Percentiles rank a stretch among this genome's conserved stretches.
phyloP scores from a whole-genome alignment of 352 stramenopile genomes.

The Phytophthora uliginosa region DNA sequence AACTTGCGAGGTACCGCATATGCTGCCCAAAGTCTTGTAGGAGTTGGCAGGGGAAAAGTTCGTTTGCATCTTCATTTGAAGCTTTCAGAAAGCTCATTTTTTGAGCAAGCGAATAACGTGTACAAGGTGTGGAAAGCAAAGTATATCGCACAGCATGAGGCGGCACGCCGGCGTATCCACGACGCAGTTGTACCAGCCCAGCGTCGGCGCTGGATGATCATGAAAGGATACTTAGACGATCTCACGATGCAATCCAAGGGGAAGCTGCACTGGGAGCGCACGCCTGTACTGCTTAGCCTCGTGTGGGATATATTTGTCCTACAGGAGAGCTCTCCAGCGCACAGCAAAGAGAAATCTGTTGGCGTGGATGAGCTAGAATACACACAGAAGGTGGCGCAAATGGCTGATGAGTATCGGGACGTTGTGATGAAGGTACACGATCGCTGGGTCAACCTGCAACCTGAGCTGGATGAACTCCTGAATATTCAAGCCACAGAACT shows the following conservation, averaged over 20 bases:
- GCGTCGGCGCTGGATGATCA: slow-evolving; percentile 64
- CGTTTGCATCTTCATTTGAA: slow-evolving; percentile 57
- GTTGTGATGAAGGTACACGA: slow-evolving; percentile 67
- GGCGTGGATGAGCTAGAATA: slow-evolving; percentile 42
- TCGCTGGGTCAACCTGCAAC: slow-evolving; percentile 79
- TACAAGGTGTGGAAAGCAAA: slow-evolving; percentile 74
- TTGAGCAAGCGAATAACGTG: slow-evolving; percentile 71
- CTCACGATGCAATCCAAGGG: slow-evolving; percentile 48
- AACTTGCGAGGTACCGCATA: slow-evolving; percentile 9
- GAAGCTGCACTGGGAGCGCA: slow-evolving; percentile 78
- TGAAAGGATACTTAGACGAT: slow-evolving; percentile 68
- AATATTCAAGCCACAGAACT: slow-evolving; percentile 55
- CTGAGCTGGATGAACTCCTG: slow-evolving; percentile 68
- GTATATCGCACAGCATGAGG: slow-evolving; percentile 70
- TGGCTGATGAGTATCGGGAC: slow-evolving; percentile 53
- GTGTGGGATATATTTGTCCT: slow-evolving; percentile 81
- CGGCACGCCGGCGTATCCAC: slow-evolving; percentile 64
- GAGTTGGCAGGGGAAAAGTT: slow-evolving; percentile 45
- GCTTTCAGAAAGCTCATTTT: slow-evolving; percentile 67
- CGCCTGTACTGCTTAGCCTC: slow-evolving; percentile 67
- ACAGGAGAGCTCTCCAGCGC: slow-evolving; percentile 31
- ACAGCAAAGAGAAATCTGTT: slow-evolving; percentile 13
- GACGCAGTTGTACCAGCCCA: slow-evolving; percentile 70
- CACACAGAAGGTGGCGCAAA: slow-evolving; percentile 44
- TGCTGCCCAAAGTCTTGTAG: background rate